Evolutionary conservation across 208 protist genomes (phyloP), one percentile per base, ranked within the genome.

Genomic region (Baffinella frigidus): DNA sequence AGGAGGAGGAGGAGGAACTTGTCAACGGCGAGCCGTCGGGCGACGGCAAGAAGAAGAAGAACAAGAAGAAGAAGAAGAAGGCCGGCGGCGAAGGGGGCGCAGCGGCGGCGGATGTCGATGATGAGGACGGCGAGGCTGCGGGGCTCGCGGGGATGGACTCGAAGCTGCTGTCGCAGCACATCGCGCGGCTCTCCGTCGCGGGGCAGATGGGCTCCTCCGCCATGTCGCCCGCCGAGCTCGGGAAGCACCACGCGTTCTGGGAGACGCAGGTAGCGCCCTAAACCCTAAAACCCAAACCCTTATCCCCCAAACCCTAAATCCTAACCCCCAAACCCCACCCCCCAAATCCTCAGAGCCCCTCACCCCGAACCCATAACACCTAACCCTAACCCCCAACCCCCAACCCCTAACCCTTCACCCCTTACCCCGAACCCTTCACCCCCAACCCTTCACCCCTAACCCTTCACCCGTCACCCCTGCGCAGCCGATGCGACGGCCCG

Each of bases 51-150:
- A 62, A 64, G 39, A 92, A 92, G 39, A 92, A 92, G 83, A 91
- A 91, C 33, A 91, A 73, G 20, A 92, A 92, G 71, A 92, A 92
- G 89, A 81, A 74, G 36, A 61, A 61, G 11, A 92, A 92, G 41
- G 44, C 89, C 10, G 4, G 0, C 30, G 89, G 89, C 45, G 89
- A 92, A 4, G 81, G 56, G 0, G 81, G 4, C 43, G 50, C 38
- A 43, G 81, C 71, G 7, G 81, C 51, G 1, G 81, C 27, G 7
- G 10, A 9, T 30, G 81, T 27, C 36, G 27, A 17, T 36, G 81
- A n/a, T n/a, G 11, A 84, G 48, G 48, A 24, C 27, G 38, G 39
- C 38, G 14, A 48, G 39, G 38, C 71, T 80, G 7, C 24, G 10
- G 71, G 39, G 27, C 71, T 80, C 24, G 36, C 20, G 3, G 24